Conservation (phyloP, 148 eudicot species). For the Oxyria digyna region DNA sequence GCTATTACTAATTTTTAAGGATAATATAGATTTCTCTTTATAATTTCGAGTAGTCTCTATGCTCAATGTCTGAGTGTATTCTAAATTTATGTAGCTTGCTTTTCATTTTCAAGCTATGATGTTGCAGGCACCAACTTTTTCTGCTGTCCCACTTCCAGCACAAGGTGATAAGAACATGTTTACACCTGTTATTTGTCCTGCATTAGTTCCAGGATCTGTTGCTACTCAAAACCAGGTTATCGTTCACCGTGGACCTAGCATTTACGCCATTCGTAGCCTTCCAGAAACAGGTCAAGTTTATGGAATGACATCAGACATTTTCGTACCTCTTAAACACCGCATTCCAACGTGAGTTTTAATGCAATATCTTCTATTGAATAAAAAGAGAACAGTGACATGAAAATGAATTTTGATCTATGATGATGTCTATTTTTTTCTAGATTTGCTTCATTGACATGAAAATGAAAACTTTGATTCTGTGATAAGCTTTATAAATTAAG, state of each 20-base stretch:
- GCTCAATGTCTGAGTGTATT: neutral
- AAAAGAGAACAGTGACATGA: too few species aligned
- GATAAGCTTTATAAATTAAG: too few species aligned
- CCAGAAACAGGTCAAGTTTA: conserved; percentile 48
- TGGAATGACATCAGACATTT: conserved; percentile 62
- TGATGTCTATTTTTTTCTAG: too few species aligned
- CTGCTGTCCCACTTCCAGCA: conserved; percentile 28
- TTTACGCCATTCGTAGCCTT: conserved; percentile 77
- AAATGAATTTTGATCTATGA: too few species aligned
- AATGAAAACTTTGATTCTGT: too few species aligned
- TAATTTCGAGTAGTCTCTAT: too few species aligned
- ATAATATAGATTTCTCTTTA: neutral
- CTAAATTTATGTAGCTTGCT: neutral
- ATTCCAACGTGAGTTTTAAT: conserved; percentile 64
- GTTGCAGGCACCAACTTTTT: conserved; percentile 29
- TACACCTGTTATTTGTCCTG: conserved; percentile 73
- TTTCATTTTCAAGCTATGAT: conserved; percentile 7
- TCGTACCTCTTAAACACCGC: conserved; percentile 84
- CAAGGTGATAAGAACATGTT: conserved; percentile 43
- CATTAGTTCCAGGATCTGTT: conserved; percentile 43
- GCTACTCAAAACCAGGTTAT: conserved; percentile 54
- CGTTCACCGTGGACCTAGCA: conserved; percentile 67
- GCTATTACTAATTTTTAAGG: neutral
- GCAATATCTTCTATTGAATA: conserved; percentile 1
- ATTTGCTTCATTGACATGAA: too few species aligned